phyloP scores from a whole-genome alignment of 176 grass and related monocot species.

The Puya raimondii region DNA sequence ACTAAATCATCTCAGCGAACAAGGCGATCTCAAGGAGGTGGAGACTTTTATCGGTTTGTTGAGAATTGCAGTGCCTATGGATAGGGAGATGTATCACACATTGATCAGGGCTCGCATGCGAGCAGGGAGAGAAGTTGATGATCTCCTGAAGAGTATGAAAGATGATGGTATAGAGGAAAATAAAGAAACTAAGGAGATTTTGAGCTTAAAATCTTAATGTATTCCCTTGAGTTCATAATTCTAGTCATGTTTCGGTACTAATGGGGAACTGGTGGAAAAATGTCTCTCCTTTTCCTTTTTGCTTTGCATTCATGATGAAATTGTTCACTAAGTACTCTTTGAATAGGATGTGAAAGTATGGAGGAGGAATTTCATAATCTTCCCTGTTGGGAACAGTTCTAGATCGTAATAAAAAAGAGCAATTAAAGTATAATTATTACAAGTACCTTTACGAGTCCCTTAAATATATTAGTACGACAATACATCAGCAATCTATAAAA shows the following conservation, averaged over 20 bases:
- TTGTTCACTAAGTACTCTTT: no score
- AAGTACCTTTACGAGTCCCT: no score
- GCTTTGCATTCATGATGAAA: no score
- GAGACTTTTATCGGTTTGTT: conserved; percentile 57
- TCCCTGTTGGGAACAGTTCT: no score
- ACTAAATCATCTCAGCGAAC: conserved; percentile 43
- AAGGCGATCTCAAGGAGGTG: conserved; percentile 40
- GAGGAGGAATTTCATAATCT: no score
- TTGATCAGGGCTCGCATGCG: conserved; percentile 40
- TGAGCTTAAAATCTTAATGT: conserved; percentile 7
- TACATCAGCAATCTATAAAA: neutral
- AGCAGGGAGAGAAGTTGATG: conserved; percentile 36
- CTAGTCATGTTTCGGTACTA: neutral
- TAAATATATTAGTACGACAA: no score
- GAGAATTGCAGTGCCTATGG: conserved; percentile 44
- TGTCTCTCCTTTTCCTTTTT: no score
- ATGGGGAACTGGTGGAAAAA: no score
- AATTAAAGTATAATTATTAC: no score
- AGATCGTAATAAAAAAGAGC: no score
- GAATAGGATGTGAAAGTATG: no score
- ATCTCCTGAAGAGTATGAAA: conserved; percentile 32
- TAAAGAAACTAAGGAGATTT: conserved; percentile 25
- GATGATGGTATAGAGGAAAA: conserved; percentile 29
- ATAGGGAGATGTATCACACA: conserved; percentile 47
- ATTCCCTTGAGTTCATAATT: conserved; percentile 19